These are phyloP conservation scores for Elasticomyces elasticus DNA, from an alignment of 495 filamentous ascomycete species.

Conservation along the genomic window DNA sequence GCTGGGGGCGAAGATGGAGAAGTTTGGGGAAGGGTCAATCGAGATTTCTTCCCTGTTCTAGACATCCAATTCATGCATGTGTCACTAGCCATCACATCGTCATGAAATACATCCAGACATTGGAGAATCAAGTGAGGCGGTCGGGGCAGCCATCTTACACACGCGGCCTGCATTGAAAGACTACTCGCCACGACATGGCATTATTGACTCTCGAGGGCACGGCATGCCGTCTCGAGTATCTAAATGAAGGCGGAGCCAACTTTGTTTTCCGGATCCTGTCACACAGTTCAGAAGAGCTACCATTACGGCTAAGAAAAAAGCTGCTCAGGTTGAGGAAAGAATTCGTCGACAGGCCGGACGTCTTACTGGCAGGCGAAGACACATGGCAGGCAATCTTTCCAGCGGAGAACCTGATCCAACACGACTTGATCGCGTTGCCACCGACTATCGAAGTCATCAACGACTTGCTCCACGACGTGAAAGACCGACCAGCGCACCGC, in stretches of 20 bases:
- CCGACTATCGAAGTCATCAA: neutral
- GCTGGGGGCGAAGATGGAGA: neutral
- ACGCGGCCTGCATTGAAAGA: neutral
- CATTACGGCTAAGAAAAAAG: slow-evolving; percentile 1
- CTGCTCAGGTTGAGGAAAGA: slow-evolving; percentile 21
- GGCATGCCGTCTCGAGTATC: slow-evolving; percentile 7
- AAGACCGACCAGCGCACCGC: slow-evolving; percentile 7
- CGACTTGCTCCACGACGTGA: neutral
- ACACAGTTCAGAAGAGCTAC: neutral
- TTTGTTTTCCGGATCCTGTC: slow-evolving; percentile 16
- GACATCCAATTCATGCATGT: neutral
- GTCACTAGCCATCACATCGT: neutral
- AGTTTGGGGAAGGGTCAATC: neutral
- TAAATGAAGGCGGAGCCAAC: slow-evolving; percentile 23
- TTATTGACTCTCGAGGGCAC: neutral
- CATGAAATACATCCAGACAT: neutral
- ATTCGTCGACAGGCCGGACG: neutral
- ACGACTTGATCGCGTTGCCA: slow-evolving; percentile 2
- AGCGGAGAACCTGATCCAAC: slow-evolving; percentile 5
- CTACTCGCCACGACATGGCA: neutral
- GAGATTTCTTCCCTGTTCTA: neutral
- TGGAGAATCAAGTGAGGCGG: neutral
- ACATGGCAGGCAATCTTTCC: slow-evolving; percentile 13
- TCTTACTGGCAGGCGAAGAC: neutral
- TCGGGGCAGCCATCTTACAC: neutral